Conservation (phyloP, 441 rosid genomes). For the Pelargonium myrrhifolium region DNA sequence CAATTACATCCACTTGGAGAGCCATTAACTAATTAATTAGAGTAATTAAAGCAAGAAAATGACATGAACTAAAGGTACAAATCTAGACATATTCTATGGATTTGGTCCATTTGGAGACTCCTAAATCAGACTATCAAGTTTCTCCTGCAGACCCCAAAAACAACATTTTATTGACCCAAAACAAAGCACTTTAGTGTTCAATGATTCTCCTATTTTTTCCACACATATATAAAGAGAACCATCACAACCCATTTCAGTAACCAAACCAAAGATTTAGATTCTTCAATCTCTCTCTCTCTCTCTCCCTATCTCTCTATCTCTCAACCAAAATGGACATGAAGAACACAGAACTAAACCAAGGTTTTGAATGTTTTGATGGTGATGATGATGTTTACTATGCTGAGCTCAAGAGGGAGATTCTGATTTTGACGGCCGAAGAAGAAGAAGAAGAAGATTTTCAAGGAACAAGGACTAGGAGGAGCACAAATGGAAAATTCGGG, state of each 20-base stretch:
- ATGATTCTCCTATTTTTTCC: neutral
- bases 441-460: conserved; percentile 25
- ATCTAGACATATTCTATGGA: conserved; percentile 23
- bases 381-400: conserved; percentile 37
- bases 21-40: neutral
- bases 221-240: neutral
- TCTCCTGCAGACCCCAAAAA: neutral
- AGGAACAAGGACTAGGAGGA: neutral
- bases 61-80: conserved; percentile 25
- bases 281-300: neutral
- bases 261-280: neutral
- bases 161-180: conserved; percentile 21
- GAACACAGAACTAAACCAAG: conserved; percentile 8
- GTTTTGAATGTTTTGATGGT: conserved; percentile 23
- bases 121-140: conserved; percentile 14
- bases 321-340: conserved; percentile 6
- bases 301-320: conserved; percentile 3
- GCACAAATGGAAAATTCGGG: neutral
- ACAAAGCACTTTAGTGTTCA: neutral
- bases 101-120: conserved; percentile 25
- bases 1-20: conserved; percentile 15
- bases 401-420: conserved; percentile 37
- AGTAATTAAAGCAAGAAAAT: neutral
- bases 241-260: neutral
- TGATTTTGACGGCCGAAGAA: conserved; percentile 40